Percentiles rank a stretch among this genome's conserved stretches.
phyloP scores from a whole-genome alignment of 1,139 yeast genomes.

The Hansenula sp. region DNA sequence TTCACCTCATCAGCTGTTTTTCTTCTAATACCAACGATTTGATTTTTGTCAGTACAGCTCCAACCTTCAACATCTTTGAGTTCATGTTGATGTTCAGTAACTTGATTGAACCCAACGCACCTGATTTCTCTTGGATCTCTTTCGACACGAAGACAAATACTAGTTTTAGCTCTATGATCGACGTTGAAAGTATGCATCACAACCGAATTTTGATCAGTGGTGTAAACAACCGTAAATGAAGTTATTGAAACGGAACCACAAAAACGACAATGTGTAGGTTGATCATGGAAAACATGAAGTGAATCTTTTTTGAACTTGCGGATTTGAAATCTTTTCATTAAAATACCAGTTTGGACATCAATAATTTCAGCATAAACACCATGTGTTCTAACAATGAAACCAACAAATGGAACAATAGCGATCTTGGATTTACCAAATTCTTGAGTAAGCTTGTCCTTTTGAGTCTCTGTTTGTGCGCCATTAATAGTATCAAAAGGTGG shows the following conservation, averaged over 20 bases:
- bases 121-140: constrained; percentile 90
- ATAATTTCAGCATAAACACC: constrained; percentile 57
- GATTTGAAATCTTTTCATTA: constrained; percentile 48
- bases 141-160: constrained; percentile 82
- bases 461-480: not conserved
- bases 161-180: constrained; percentile 72
- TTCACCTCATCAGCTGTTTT: constrained; percentile 30
- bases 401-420: constrained; percentile 59
- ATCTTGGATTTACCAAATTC: constrained; percentile 29
- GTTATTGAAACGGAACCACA: constrained; percentile 86
- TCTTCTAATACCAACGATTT: constrained; percentile 67
- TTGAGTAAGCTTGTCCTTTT: constrained; percentile 2
- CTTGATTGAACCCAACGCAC: constrained; percentile 80
- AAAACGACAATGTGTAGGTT: constrained; percentile 83
- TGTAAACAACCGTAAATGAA: constrained; percentile 68
- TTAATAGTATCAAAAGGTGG: not conserved
- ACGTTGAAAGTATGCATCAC: constrained; percentile 71
- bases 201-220: constrained; percentile 49
- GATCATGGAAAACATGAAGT: constrained; percentile 71
- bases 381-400: constrained; percentile 61
- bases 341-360: constrained; percentile 75
- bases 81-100: constrained; percentile 68
- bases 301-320: constrained; percentile 61
- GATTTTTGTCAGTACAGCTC: constrained; percentile 75
- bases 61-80: constrained; percentile 64